Evolutionary conservation across 257 asterid species (phyloP).

Genomic region (Przewalskia tangutica): DNA sequence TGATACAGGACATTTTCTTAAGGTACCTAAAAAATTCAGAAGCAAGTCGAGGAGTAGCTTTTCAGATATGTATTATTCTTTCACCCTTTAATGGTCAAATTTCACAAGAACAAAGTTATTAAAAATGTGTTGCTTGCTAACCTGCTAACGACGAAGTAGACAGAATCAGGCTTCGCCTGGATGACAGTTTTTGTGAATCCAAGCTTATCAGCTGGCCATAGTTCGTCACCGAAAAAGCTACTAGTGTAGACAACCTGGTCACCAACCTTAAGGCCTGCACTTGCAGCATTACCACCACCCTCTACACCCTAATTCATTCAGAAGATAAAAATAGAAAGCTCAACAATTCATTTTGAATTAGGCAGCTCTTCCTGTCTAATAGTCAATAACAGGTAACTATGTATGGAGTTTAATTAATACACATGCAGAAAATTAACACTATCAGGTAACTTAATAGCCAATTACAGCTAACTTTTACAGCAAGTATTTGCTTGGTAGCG

Average conservation of each 20-base stretch:
- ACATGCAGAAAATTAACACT: background rate
- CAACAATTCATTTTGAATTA: background rate
- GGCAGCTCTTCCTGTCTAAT: background rate
- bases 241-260: slow-evolving; percentile 92
- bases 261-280: slow-evolving; percentile 86
- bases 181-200: slow-evolving; percentile 91
- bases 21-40: background rate
- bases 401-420: background rate
- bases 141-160: slow-evolving; percentile 91
- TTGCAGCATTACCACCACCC: slow-evolving; percentile 93
- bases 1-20: background rate
- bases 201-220: slow-evolving; percentile 97
- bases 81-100: background rate
- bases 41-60: background rate
- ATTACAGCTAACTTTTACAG: background rate
- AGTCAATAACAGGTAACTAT: background rate
- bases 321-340: background rate
- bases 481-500: background rate
- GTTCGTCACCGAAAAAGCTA: slow-evolving; percentile 95
- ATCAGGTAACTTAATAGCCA: background rate
- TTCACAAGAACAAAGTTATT: background rate
- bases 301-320: slow-evolving; percentile 52
- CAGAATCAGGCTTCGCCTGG: slow-evolving; percentile 88
- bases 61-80: background rate
- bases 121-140: slow-evolving; percentile 2